These are phyloP conservation scores for Amaranthus hypochondriacus DNA, from an alignment of 148 eudicot species.

Conservation along the genomic window DNA sequence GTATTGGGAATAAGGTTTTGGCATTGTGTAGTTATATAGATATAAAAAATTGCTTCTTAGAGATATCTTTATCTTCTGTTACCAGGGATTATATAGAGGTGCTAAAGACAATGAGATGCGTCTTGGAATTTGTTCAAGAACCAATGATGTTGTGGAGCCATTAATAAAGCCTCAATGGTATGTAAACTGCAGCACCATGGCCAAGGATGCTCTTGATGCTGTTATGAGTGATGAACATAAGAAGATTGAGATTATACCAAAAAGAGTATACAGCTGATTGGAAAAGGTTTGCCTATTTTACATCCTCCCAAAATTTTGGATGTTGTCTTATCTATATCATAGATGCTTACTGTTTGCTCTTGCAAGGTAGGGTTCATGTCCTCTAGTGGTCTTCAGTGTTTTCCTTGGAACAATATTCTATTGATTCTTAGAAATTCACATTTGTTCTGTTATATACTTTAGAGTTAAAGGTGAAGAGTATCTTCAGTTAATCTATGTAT, in stretches of 20 bases:
- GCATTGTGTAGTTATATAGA: background rate
- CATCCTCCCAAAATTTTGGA: background rate
- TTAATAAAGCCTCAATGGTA: slow-evolving; percentile 97
- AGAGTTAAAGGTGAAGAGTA: background rate
- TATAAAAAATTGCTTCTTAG: slow-evolving; percentile 3
- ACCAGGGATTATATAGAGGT: slow-evolving; percentile 81
- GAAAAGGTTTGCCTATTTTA: slow-evolving; percentile 55
- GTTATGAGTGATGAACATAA: slow-evolving; percentile 46
- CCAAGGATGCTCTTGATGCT: slow-evolving; percentile 84
- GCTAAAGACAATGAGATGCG: slow-evolving; percentile 83
- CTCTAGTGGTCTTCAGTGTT: background rate
- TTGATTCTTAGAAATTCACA: background rate
- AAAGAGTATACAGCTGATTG: slow-evolving; percentile 88
- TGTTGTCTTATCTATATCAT: background rate
- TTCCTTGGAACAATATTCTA: background rate
- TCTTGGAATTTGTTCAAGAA: slow-evolving; percentile 85
- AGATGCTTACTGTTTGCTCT: background rate
- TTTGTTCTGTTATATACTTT: background rate
- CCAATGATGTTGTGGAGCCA: slow-evolving; percentile 87
- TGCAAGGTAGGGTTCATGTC: background rate
- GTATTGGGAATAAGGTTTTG: no score
- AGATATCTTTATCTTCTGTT: background rate
- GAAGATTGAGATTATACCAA: slow-evolving; percentile 80
- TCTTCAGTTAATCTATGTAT: background rate
- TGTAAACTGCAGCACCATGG: slow-evolving; percentile 74